Conservation (phyloP, 106 monocot species). For the Chionographis japonica region DNA sequence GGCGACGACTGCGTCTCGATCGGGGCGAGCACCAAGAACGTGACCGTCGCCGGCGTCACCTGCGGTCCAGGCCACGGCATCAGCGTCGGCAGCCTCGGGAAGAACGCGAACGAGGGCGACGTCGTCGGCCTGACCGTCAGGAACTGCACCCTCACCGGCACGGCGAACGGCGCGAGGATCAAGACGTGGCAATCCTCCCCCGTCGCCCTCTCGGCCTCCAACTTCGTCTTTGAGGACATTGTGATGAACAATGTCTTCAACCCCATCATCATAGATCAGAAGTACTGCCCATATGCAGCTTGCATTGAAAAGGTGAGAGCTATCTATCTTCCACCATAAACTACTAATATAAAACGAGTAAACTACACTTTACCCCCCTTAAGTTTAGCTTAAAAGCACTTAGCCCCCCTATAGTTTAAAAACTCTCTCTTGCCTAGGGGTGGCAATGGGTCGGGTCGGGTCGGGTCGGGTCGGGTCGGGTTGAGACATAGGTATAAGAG, state of each 20-base stretch:
- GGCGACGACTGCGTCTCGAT: slow-evolving; percentile 86
- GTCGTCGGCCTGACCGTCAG: slow-evolving; percentile 10
- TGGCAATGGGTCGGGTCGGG: no score
- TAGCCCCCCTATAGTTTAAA: no score
- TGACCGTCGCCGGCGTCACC: slow-evolving; percentile 18
- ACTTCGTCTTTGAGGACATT: slow-evolving; percentile 20
- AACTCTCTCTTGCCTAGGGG: no score
- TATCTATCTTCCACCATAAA: not conserved
- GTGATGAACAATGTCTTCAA: slow-evolving; percentile 21
- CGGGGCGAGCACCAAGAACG: slow-evolving; percentile 31
- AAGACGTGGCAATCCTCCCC: slow-evolving; percentile 25
- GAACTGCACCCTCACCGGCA: slow-evolving; percentile 24
- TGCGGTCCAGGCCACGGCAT: slow-evolving; percentile 89
- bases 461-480: no score
- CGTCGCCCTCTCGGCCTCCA: not conserved
- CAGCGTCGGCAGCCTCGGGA: slow-evolving; percentile 34
- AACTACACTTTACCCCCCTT: no score
- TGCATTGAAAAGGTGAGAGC: slow-evolving; percentile 12
- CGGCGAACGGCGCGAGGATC: slow-evolving; percentile 26
- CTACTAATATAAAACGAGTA: no score
- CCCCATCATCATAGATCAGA: slow-evolving; percentile 33
- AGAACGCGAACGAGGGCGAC: slow-evolving; percentile 6
- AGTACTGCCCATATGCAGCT: slow-evolving; percentile 19
- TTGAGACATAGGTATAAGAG: no score
- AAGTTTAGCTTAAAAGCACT: no score